Percentiles rank a stretch among this genome's conserved stretches.
Conservation (phyloP, 2,329 filamentous ascomycete species). For the Dactylellina haptotyla region DNA sequence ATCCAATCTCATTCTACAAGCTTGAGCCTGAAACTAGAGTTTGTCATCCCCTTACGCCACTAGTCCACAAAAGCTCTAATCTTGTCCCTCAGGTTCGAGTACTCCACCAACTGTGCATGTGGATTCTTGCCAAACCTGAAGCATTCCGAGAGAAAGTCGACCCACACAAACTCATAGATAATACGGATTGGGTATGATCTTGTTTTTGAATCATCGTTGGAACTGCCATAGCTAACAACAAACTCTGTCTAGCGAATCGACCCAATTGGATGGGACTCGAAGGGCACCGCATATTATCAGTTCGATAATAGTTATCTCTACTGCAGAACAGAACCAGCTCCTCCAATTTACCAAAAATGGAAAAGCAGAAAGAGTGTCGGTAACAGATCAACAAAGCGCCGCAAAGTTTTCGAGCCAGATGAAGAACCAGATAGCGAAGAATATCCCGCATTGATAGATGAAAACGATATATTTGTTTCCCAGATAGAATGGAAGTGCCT, state of each 20-base stretch:
- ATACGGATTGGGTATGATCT: conserved; percentile 79
- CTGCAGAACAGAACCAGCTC: conserved; percentile 79
- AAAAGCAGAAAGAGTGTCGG: conserved; percentile 67
- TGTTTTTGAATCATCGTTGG: neutral
- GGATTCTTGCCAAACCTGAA: conserved; percentile 88
- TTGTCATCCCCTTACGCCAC: neutral
- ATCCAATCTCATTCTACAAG: conserved; percentile 74
- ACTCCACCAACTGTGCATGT: conserved; percentile 86
- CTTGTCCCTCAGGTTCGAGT: conserved; percentile 70
- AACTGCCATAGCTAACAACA: conserved; percentile 13
- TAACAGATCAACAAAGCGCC: conserved; percentile 76
- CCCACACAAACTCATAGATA: conserved; percentile 78
- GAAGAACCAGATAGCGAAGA: conserved; percentile 58
- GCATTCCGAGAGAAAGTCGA: conserved; percentile 86
- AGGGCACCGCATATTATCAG: conserved; percentile 88
- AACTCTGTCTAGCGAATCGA: conserved; percentile 72
- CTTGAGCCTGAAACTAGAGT: conserved; percentile 30
- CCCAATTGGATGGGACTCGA: conserved; percentile 85
- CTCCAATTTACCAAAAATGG: conserved; percentile 70
- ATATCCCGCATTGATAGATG: conserved; percentile 61
- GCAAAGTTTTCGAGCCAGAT: conserved; percentile 64
- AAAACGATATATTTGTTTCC: conserved; percentile 59
- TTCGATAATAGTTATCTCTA: conserved; percentile 95
- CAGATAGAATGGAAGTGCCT: conserved; percentile 87
- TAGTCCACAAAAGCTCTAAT: neutral